These are phyloP conservation scores for Colletotrichum liaoningense DNA, from an alignment of 2,329 filamentous ascomycete genomes.

Conservation along the genomic window DNA sequence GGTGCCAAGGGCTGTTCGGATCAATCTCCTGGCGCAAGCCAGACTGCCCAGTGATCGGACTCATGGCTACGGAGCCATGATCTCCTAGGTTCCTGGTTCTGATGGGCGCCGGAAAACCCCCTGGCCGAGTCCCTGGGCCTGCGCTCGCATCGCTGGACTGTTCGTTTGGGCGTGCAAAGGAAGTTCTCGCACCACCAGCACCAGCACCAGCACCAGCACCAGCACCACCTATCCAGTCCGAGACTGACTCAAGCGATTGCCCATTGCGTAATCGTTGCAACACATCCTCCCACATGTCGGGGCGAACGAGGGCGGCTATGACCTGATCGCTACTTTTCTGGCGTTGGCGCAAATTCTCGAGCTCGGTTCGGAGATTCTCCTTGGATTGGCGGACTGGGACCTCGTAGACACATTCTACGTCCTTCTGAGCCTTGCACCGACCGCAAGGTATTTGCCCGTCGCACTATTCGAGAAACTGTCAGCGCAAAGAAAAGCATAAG, in stretches of 20 bases:
- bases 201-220: conserved; percentile 45
- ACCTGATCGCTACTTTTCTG: conserved; percentile 67
- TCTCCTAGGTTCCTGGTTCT: conserved; percentile 24
- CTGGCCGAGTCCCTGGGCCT: conserved; percentile 41
- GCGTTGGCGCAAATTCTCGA: conserved; percentile 65
- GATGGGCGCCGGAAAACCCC: conserved; percentile 39
- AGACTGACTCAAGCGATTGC: conserved; percentile 65
- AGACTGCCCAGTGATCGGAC: conserved; percentile 45
- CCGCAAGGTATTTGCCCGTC: conserved; percentile 68
- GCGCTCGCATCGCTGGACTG: conserved; percentile 38
- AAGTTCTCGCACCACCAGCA: conserved; percentile 45
- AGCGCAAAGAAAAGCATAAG: not conserved
- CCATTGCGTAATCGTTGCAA: conserved; percentile 64
- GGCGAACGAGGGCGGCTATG: conserved; percentile 63
- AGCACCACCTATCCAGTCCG: conserved; percentile 61
- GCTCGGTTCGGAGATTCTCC: conserved; percentile 69
- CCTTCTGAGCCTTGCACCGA: conserved; percentile 66
- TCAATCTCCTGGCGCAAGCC: conserved; percentile 52
- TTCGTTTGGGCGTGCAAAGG: conserved; percentile 43
- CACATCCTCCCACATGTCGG: conserved; percentile 66
- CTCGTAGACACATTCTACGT: conserved; percentile 70
- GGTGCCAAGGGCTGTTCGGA: conserved; percentile 61
- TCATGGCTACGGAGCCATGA: conserved; percentile 37
- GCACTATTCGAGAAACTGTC: conserved; percentile 54
- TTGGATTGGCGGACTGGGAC: conserved; percentile 73